Base-by-base conservation (phyloP, 176 grass and related monocot genomes). In the Dendrocalamus sinicus region DNA sequence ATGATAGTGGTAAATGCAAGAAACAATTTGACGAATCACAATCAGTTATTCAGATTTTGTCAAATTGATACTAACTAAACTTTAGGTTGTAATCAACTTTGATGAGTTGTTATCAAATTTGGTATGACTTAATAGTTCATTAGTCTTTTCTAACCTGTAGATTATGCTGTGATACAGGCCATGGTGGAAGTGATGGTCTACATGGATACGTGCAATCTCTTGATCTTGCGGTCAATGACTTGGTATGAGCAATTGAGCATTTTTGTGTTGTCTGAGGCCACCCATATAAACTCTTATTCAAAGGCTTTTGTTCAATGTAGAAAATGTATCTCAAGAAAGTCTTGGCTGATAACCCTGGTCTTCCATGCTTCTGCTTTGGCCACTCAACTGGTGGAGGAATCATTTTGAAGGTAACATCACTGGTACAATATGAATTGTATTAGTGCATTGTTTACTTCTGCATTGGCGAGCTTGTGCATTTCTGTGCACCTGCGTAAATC, bases 161-260 rank as follows among this genome's bases (percentile, higher is more conserved):
- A 67, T 41, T 58, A n/a, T 85, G 50, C 9, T 92, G 35, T 83
- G 12, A 45, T 79, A 43, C 78, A 98, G 96, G 96, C 40, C 96
- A 94, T 78, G 96, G 96, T 43, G 96, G 93, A 77, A 98, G 93
- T 50, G 93, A 98, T 73, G 84, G 88, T 77, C 88, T 98, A 11
- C 96, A 98, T 88, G 96, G 93, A 86, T 98, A 98, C 71, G 93
- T 95, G 26, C 96, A 95, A 43, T 98, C 96, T 75, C 91, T 98
- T 73, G 93, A 95, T 75, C 85, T 92, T 88, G 91, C 89, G 40
- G 85, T 98, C 35, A 60, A 16, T 39, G 96, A 95, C 58, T 91
- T 98, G 96, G 96, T 95, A 95, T 26, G 51, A 52, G 8, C 22
- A 73, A 61, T 20, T 48, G 14, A 60, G 12, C 48, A 51, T 9